These are phyloP conservation scores for Candida parachauliodes DNA, from an alignment of 805 yeast genomes.

Conservation along the genomic window DNA sequence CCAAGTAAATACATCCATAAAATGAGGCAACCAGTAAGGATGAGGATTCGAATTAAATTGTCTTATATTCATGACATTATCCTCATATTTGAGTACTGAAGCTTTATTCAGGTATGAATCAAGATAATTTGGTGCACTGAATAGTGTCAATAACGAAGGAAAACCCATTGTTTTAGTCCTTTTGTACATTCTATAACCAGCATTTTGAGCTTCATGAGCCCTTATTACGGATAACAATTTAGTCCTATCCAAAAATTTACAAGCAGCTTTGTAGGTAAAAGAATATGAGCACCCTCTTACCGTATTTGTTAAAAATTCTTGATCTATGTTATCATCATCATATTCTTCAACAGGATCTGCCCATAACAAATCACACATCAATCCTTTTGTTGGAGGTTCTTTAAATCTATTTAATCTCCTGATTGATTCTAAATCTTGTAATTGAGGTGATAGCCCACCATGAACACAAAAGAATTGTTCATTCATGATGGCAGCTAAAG, in stretches of 20 bases:
- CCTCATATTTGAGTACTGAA: conserved; percentile 87
- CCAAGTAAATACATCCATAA: conserved; percentile 98
- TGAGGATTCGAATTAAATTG: conserved; percentile 92
- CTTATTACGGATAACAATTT: conserved; percentile 81
- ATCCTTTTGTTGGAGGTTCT: conserved; percentile 90
- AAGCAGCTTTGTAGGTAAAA: conserved; percentile 77
- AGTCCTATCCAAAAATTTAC: conserved; percentile 73
- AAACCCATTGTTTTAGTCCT: conserved; percentile 80
- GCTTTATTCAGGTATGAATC: conserved; percentile 94
- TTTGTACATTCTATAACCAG: conserved; percentile 93
- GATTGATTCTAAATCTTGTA: conserved; percentile 66
- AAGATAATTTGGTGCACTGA: conserved; percentile 92
- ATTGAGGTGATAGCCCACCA: conserved; percentile 91
- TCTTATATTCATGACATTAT: conserved; percentile 89
- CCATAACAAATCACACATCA: conserved; percentile 95
- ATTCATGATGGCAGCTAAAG: conserved; percentile 91
- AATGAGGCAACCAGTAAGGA: conserved; percentile 95
- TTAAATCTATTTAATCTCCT: conserved; percentile 70
- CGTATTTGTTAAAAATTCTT: conserved; percentile 58
- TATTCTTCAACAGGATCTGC: conserved; percentile 92
- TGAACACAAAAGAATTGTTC: conserved; percentile 94
- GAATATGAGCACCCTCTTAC: conserved; percentile 93
- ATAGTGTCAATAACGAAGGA: conserved; percentile 85
- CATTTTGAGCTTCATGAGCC: conserved; percentile 98
- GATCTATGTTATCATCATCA: conserved; percentile 44